A percentile compares a stretch with the other conserved stretches of the same genome.
These are phyloP conservation scores for Populus deltoides DNA, from an alignment of 345 rosid genomes.

Conservation along the genomic window DNA sequence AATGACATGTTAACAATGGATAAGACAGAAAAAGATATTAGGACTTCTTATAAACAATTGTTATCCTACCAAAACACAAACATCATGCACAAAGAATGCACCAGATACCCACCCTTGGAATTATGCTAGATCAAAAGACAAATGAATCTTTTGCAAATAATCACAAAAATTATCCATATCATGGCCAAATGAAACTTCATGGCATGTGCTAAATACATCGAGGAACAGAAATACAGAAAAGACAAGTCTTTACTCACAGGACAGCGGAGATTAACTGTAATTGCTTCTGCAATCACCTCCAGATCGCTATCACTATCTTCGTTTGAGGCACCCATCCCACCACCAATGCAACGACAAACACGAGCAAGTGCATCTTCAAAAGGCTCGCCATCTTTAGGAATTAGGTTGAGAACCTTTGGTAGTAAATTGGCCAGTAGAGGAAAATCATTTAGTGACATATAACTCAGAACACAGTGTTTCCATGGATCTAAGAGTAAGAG, in stretches of 20 bases:
- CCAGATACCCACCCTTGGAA: not conserved
- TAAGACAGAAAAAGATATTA: not conserved
- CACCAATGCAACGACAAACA: constrained; percentile 38
- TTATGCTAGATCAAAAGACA: not conserved
- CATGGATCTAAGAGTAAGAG: not conserved
- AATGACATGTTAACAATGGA: not conserved
- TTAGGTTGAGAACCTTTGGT: constrained; percentile 26
- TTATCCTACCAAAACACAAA: not conserved
- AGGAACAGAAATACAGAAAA: not conserved
- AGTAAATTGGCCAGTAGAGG: not conserved
- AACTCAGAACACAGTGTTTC: not conserved
- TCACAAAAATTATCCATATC: not conserved
- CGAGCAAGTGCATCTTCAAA: constrained; percentile 38
- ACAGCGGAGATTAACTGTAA: constrained; percentile 38
- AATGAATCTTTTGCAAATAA: not conserved
- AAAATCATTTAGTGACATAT: not conserved
- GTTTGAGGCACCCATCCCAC: constrained; percentile 24
- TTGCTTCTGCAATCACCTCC: constrained; percentile 44
- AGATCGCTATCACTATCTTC: constrained; percentile 41
- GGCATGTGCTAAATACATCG: not conserved
- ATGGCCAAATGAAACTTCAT: not conserved
- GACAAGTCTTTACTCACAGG: constrained; percentile 29
- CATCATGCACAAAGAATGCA: not conserved
- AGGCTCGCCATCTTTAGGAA: constrained; percentile 38
- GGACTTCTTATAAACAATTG: not conserved